These are phyloP conservation scores for Parathielavia hyrcaniae DNA, from an alignment of 495 filamentous ascomycete genomes.

Conservation along the genomic window DNA sequence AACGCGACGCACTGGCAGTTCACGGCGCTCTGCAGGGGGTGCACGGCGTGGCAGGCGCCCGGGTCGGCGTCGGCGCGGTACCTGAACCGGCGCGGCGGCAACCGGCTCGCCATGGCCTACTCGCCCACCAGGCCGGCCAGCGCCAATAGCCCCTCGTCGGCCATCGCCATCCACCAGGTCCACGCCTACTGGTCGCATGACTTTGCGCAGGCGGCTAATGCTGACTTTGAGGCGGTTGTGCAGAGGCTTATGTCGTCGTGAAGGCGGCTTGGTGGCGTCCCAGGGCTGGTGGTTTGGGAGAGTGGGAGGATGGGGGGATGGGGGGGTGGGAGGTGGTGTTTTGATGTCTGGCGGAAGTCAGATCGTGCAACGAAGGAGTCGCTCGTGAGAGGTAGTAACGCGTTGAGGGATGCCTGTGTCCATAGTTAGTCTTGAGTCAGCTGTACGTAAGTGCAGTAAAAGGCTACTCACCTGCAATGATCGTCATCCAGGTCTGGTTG, in stretches of 20 bases:
- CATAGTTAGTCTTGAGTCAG: too few species aligned
- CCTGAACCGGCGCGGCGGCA: constrained; percentile 34
- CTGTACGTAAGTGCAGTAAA: too few species aligned
- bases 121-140: constrained; percentile 29
- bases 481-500: too few species aligned
- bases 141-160: constrained; percentile 29
- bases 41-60: constrained; percentile 31
- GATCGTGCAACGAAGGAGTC: too few species aligned
- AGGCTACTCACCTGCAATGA: too few species aligned
- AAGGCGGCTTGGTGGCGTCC: too few species aligned
- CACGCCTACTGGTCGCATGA: constrained; percentile 43
- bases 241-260: constrained; percentile 12
- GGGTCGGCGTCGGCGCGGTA: constrained; percentile 24
- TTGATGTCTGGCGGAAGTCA: too few species aligned
- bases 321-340: too few species aligned
- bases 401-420: too few species aligned
- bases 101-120: constrained; percentile 44
- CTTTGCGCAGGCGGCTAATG: constrained; percentile 35
- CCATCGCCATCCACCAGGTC: constrained; percentile 37
- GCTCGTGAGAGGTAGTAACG: too few species aligned
- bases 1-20: constrained; percentile 45
- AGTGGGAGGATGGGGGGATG: not conserved
- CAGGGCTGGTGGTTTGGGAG: too few species aligned
- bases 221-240: constrained; percentile 33
- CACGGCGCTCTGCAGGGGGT: constrained; percentile 40